A percentile compares a stretch with the other conserved stretches of the same genome.
Evolutionary conservation across 1,284 basidiomycete genomes (phyloP).

Genomic region (Amylostereum areolatum): DNA sequence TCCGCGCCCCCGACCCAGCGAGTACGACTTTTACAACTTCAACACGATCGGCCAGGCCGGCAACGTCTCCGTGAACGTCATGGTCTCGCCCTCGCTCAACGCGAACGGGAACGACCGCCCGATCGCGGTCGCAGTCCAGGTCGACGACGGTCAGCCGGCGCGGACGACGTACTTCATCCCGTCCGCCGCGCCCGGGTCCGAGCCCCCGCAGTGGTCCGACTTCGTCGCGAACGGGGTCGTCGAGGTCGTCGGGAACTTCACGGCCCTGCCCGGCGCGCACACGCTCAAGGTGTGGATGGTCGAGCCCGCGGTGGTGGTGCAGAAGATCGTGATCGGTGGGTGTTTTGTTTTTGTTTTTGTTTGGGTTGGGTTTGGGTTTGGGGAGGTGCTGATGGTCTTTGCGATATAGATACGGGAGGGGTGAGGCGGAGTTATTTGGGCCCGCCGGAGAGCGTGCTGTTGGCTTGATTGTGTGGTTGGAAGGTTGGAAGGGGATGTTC

Average conservation of each 20-base stretch:
- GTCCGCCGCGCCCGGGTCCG: conserved; percentile 37
- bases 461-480: too few species aligned
- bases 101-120: conserved; percentile 46
- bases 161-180: conserved; percentile 46
- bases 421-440: conserved; percentile 52
- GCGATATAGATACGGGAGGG: conserved; percentile 45
- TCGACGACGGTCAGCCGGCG: conserved; percentile 41
- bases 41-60: conserved; percentile 36
- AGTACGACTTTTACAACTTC: conserved; percentile 66
- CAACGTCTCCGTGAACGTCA: conserved; percentile 40
- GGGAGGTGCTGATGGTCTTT: background rate
- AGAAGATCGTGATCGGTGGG: conserved; percentile 57
- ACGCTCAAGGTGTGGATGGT: conserved; percentile 57
- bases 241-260: conserved; percentile 31
- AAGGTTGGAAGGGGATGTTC: too few species aligned
- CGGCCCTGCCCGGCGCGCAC: conserved; percentile 44
- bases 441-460: conserved; percentile 45
- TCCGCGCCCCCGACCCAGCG: conserved; percentile 22
- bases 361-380: too few species aligned
- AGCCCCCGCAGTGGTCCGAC: conserved; percentile 46
- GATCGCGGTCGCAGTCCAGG: conserved; percentile 48
- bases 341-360: too few species aligned
- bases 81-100: conserved; percentile 59
- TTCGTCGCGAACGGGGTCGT: conserved; percentile 51
- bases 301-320: conserved; percentile 54